Percentiles rank a stretch among this genome's conserved stretches.
Evolutionary conservation across 1,284 basidiomycete species (phyloP).

Genomic region (Austroboletus niveus): DNA sequence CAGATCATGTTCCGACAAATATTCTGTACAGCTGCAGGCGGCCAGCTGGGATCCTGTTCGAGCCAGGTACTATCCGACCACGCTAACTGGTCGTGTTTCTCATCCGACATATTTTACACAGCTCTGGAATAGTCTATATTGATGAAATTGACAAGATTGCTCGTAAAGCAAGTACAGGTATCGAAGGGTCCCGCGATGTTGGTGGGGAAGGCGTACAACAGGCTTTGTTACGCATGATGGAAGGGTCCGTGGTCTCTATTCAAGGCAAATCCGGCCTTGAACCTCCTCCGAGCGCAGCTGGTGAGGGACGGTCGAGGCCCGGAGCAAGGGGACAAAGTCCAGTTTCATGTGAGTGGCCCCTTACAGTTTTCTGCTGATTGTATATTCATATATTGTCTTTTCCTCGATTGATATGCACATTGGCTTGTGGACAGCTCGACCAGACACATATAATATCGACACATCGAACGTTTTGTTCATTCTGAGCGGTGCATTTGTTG

Average conservation of each 20-base stretch:
- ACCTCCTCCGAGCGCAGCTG: constrained; percentile 38
- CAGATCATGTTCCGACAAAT: neutral
- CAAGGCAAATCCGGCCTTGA: constrained; percentile 64
- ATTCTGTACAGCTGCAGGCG: constrained; percentile 62
- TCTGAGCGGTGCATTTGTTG: constrained; percentile 91
- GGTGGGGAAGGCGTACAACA: constrained; percentile 97
- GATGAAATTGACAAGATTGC: constrained; percentile 96
- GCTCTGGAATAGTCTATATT: constrained; percentile 92
- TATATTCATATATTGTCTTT: too few relatives aligned
- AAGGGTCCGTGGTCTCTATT: constrained; percentile 83
- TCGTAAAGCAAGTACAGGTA: constrained; percentile 58
- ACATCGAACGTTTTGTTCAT: constrained; percentile 91
- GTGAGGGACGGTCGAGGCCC: constrained; percentile 47
- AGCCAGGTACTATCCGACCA: constrained; percentile 50
- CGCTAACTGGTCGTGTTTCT: neutral
- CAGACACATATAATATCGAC: constrained; percentile 74
- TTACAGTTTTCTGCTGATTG: neutral
- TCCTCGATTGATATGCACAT: neutral
- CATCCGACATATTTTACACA: constrained; percentile 30
- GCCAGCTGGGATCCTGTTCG: constrained; percentile 85
- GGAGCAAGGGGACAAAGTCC: constrained; percentile 35
- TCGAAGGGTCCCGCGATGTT: constrained; percentile 83
- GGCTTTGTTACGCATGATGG: constrained; percentile 87
- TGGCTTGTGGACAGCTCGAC: constrained; percentile 45
- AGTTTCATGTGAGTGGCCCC: constrained; percentile 19